Conservation (phyloP, 129 eudicot genomes). For the Oenanthe sinensis region DNA sequence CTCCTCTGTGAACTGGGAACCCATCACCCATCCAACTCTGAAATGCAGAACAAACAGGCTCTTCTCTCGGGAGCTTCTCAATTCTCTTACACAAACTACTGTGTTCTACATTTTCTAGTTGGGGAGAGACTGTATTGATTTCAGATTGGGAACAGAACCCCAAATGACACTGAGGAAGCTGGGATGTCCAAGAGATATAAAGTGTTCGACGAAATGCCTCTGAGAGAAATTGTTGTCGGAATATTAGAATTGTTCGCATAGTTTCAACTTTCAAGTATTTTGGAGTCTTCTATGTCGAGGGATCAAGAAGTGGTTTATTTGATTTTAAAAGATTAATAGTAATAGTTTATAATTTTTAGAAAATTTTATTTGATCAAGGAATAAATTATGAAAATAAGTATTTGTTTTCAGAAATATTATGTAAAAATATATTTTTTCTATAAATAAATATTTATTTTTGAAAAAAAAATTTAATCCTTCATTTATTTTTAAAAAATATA, state of each 20-base stretch:
- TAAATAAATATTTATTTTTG: too few relatives aligned
- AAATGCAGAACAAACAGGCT: slow-evolving; percentile 56
- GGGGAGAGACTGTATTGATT: neutral
- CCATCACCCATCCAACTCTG: slow-evolving; percentile 99
- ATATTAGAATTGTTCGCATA: neutral
- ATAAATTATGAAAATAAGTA: too few relatives aligned
- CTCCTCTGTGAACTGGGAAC: slow-evolving; percentile 65
- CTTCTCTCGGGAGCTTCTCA: slow-evolving; percentile 52
- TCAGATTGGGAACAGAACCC: slow-evolving; percentile 32
- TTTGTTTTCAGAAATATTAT: too few relatives aligned
- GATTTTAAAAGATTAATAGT: too few relatives aligned
- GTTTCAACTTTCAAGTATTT: too few relatives aligned
- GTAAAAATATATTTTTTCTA: too few relatives aligned
- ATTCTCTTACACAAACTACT: slow-evolving; percentile 61
- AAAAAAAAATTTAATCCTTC: too few relatives aligned
- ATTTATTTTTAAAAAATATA: too few relatives aligned
- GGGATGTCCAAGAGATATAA: slow-evolving; percentile 17
- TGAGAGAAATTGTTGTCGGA: slow-evolving; percentile 20
- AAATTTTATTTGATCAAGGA: too few relatives aligned
- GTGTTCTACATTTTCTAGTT: slow-evolving; percentile 18
- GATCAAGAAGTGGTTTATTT: too few relatives aligned
- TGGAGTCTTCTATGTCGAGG: too few relatives aligned
- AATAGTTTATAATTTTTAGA: too few relatives aligned
- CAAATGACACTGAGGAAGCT: slow-evolving; percentile 5
- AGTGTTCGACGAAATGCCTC: slow-evolving; percentile 50